Conservation (phyloP, 345 rosid species). For the Microthlaspi erraticum region DNA sequence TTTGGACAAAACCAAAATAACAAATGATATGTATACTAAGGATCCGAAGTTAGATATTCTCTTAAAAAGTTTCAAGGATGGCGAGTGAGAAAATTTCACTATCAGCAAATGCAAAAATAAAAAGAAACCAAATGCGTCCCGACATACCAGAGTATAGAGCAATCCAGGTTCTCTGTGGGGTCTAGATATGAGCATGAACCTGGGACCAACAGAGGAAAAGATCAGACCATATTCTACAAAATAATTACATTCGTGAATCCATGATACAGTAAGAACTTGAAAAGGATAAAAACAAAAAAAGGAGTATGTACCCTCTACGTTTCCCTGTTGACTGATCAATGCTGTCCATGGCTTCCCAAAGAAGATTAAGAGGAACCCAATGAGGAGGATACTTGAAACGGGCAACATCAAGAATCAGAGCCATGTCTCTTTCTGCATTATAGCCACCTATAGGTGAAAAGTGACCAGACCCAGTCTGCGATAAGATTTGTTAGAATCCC, state of each 20-base stretch:
- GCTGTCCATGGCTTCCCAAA: conserved; percentile 92
- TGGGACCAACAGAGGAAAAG: conserved; percentile 43
- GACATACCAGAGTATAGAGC: conserved; percentile 82
- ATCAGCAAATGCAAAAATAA: not conserved
- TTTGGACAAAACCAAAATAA: conserved; percentile 11
- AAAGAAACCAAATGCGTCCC: not conserved
- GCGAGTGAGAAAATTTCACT: not conserved
- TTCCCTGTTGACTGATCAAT: conserved; percentile 71
- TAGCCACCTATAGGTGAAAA: conserved; percentile 98
- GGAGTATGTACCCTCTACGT: conserved; percentile 68
- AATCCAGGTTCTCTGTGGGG: conserved; percentile 80
- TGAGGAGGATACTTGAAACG: conserved; percentile 98
- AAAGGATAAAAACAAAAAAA: not conserved
- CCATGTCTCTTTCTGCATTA: conserved; percentile 89
- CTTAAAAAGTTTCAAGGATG: not conserved
- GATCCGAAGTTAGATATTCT: not conserved
- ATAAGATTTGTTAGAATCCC: not conserved
- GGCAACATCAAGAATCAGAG: conserved; percentile 92
- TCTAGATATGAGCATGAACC: conserved; percentile 89
- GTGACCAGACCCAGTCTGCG: conserved; percentile 94
- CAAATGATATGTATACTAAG: not conserved
- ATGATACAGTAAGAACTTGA: not conserved
- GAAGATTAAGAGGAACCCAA: conserved; percentile 95
- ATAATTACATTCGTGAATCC: not conserved
- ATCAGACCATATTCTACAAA: not conserved